These are phyloP conservation scores for Alternaria novae-zelandiae DNA, from an alignment of 2,329 filamentous ascomycete genomes.

Conservation along the genomic window DNA sequence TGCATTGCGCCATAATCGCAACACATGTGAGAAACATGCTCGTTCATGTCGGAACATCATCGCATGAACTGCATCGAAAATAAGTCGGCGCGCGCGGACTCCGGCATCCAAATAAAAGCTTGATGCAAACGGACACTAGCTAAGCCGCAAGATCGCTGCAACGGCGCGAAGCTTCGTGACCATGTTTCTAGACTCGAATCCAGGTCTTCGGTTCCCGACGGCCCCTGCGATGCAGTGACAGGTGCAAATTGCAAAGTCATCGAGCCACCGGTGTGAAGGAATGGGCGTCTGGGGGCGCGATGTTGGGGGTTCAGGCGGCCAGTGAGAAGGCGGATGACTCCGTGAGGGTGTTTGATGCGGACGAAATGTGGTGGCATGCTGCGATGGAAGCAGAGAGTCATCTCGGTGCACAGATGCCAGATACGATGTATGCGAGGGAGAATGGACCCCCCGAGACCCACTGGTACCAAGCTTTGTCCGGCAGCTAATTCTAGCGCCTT, in stretches of 20 bases:
- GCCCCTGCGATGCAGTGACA: slow-evolving; percentile 6
- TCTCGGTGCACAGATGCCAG: not conserved
- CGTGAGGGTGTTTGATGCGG: not conserved
- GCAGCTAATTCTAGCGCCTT: slow-evolving; percentile 5
- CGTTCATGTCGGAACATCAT: not conserved
- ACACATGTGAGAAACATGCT: not conserved
- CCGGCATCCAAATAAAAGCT: not conserved
- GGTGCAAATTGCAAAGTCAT: slow-evolving; percentile 8
- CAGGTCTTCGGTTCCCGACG: not conserved
- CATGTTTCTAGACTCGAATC: not conserved
- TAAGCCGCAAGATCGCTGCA: slow-evolving; percentile 4
- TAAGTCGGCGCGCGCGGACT: not conserved
- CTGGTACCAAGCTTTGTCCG: slow-evolving; percentile 4
- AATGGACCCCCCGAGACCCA: not conserved
- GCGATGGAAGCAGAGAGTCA: not conserved
- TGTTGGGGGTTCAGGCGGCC: slow-evolving; percentile 15
- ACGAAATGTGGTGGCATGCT: not conserved
- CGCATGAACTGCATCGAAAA: not conserved
- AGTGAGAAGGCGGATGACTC: not conserved
- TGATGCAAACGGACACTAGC: not conserved
- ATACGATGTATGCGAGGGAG: not conserved
- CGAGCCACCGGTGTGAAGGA: not conserved
- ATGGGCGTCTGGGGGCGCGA: not conserved
- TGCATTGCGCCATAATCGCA: not conserved
- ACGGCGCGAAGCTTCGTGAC: not conserved